phyloP scores from a whole-genome alignment of 768 basidiomycete species.

The Phaffia tasmanica region DNA sequence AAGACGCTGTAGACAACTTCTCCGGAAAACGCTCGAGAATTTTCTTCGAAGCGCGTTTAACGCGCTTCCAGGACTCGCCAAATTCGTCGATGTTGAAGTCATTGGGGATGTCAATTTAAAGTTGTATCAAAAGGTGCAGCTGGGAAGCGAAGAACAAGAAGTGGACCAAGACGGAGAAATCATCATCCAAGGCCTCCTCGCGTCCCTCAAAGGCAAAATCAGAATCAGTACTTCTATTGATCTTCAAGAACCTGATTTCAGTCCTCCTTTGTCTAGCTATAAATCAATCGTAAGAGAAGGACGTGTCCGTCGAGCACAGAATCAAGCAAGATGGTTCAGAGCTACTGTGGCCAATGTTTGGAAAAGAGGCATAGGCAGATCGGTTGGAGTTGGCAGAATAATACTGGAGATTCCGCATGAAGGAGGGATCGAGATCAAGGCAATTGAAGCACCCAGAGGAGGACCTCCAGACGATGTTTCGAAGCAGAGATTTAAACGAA shows the following conservation, averaged over 20 bases:
- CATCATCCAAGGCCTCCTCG: neutral
- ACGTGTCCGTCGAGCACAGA: constrained; percentile 3
- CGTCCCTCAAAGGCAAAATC: neutral
- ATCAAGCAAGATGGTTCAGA: constrained; percentile 7
- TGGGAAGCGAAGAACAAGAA: neutral
- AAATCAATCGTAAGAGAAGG: neutral
- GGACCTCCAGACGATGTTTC: neutral
- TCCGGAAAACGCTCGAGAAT: constrained; percentile 6
- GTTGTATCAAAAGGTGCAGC: neutral
- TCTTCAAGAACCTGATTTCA: constrained; percentile 8
- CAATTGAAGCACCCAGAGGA: neutral
- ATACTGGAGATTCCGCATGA: neutral
- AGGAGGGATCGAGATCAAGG: neutral
- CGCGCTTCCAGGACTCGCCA: constrained; percentile 16
- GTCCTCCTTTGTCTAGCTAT: neutral
- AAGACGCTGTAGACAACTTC: neutral
- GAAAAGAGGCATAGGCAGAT: constrained; percentile 13
- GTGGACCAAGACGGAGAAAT: neutral
- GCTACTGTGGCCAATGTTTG: constrained; percentile 1
- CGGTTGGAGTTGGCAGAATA: constrained; percentile 4
- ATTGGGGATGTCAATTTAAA: neutral
- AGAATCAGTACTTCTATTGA: constrained; percentile 12
- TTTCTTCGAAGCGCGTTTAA: constrained; percentile 12
- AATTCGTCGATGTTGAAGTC: constrained; percentile 17
- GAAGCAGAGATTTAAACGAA: neutral